Percentiles rank a stretch among this genome's conserved stretches.
phyloP scores from a whole-genome alignment of 768 basidiomycete genomes.

The Tricholoma hemisulphureum region DNA sequence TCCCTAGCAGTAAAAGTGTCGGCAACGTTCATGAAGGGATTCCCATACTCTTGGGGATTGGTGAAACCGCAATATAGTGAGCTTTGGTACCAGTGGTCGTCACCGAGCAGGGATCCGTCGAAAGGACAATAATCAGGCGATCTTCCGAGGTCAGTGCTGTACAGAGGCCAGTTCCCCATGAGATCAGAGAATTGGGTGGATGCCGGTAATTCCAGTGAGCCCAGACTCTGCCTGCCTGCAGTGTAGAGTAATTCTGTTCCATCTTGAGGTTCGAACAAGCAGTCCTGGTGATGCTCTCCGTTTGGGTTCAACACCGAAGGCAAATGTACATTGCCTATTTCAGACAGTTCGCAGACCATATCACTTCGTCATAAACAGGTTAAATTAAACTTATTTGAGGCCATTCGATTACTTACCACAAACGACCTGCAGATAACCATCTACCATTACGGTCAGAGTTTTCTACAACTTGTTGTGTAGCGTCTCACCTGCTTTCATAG shows the following conservation, averaged over 20 bases:
- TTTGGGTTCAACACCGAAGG: background rate
- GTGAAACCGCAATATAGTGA: background rate
- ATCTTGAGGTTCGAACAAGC: background rate
- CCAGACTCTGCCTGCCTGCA: background rate
- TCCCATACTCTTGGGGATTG: background rate
- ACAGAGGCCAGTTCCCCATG: background rate
- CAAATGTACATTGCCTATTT: slow-evolving; percentile 24
- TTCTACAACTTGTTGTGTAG: background rate
- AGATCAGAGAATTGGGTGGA: background rate
- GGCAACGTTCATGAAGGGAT: background rate
- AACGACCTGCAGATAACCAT: slow-evolving; percentile 42
- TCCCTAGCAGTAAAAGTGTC: background rate
- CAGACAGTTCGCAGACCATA: slow-evolving; percentile 36
- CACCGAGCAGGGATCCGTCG: background rate
- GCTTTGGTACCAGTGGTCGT: background rate
- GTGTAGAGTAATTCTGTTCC: background rate
- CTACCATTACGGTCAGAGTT: slow-evolving; percentile 19
- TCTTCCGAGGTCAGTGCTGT: background rate
- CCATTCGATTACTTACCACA: slow-evolving; percentile 29
- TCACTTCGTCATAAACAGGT: slow-evolving; percentile 27
- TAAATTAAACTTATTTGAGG: background rate
- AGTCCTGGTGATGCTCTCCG: background rate
- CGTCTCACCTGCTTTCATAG: slow-evolving; percentile 39
- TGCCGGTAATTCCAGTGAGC: background rate
- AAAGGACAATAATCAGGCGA: slow-evolving; percentile 1